Conservation (phyloP, 2,329 filamentous ascomycete genomes). For the Clarireedia paspali region DNA sequence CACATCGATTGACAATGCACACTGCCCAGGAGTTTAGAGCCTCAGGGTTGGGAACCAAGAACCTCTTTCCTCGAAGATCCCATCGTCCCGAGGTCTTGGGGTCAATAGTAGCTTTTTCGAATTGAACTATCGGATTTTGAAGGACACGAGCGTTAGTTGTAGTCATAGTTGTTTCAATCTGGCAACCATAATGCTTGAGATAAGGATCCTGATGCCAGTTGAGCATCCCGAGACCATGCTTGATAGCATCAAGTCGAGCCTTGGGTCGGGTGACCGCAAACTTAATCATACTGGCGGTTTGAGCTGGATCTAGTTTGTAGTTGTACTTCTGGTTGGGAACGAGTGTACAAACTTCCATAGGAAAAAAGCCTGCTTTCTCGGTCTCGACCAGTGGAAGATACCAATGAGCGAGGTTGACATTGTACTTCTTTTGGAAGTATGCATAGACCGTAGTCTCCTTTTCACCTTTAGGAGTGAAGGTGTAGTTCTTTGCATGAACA, state of each 20-base stretch:
- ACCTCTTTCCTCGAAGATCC: constrained; percentile 79
- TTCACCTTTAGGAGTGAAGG: constrained; percentile 44
- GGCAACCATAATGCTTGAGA: constrained; percentile 65
- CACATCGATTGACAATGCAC: constrained; percentile 52
- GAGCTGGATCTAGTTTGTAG: constrained; percentile 50
- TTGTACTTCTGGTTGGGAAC: constrained; percentile 51
- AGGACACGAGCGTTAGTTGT: constrained; percentile 64
- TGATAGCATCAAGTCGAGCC: constrained; percentile 61
- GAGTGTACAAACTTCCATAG: constrained; percentile 52
- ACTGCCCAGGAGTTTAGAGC: constrained; percentile 70
- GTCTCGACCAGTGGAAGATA: constrained; percentile 52
- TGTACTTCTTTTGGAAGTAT: constrained; percentile 51
- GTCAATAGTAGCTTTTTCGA: constrained; percentile 40
- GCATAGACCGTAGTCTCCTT: constrained; percentile 36
- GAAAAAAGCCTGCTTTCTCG: constrained; percentile 46
- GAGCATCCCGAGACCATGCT: constrained; percentile 57
- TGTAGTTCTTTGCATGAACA: constrained; percentile 42
- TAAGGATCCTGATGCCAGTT: constrained; percentile 63
- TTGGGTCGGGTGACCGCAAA: constrained; percentile 75
- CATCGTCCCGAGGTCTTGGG: constrained; percentile 69
- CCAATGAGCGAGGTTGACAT: constrained; percentile 38
- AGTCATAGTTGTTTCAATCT: constrained; percentile 57
- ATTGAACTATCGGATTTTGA: constrained; percentile 62
- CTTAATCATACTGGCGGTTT: constrained; percentile 82
- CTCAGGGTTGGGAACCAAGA: constrained; percentile 54